These are phyloP conservation scores for Thelonectria olida DNA, from an alignment of 2,329 filamentous ascomycete genomes.

Conservation along the genomic window DNA sequence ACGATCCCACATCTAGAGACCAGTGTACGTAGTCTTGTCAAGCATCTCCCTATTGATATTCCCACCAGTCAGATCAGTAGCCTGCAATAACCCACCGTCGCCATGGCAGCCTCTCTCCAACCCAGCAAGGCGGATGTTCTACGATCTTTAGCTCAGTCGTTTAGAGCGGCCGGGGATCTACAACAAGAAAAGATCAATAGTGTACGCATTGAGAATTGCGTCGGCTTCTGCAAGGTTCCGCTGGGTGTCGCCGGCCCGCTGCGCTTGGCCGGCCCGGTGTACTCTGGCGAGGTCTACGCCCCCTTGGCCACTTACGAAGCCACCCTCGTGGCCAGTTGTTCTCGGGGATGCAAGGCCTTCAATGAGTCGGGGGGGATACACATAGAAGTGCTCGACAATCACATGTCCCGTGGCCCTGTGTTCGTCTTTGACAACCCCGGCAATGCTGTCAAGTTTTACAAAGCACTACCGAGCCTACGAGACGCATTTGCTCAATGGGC, in stretches of 20 bases:
- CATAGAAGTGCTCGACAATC: background rate
- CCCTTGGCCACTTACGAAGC: conserved; percentile 9
- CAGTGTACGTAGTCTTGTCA: too few relatives aligned
- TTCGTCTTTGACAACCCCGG: conserved; percentile 7
- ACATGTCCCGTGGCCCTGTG: conserved; percentile 14
- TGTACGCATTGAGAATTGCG: background rate
- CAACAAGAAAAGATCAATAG: background rate
- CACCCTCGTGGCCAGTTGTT: conserved; percentile 17
- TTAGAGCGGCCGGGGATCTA: background rate
- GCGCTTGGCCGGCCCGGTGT: background rate
- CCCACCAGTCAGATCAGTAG: too few relatives aligned
- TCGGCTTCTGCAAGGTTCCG: conserved; percentile 1
- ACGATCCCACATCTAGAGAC: too few relatives aligned
- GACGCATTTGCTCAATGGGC: conserved; percentile 1
- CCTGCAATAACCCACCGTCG: too few relatives aligned
- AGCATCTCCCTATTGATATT: too few relatives aligned
- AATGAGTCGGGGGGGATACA: conserved; percentile 8
- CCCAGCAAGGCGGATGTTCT: too few relatives aligned
- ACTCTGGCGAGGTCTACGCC: background rate
- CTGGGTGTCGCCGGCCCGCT: background rate
- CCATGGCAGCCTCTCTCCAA: background rate
- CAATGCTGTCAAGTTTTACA: background rate
- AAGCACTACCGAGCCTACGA: background rate
- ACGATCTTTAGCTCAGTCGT: background rate
- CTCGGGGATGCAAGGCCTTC: conserved; percentile 15